These are phyloP conservation scores for Chrysosporium keratinophilum DNA, from an alignment of 2,329 filamentous ascomycete genomes.

Conservation along the genomic window DNA sequence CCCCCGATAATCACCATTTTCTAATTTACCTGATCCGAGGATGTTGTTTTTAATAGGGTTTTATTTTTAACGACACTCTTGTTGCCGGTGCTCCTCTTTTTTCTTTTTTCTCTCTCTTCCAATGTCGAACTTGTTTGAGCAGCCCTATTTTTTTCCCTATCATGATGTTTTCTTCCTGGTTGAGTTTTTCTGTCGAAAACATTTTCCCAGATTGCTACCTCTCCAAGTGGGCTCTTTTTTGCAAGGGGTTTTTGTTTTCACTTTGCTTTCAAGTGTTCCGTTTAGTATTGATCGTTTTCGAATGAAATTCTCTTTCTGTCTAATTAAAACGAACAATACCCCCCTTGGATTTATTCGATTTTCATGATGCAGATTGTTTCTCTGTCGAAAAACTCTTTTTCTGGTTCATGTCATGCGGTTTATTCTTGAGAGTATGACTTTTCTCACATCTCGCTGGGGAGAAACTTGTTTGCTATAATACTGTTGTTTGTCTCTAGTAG, in stretches of 20 bases:
- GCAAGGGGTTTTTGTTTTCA: conserved; percentile 15
- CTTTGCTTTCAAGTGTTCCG: conserved; percentile 9
- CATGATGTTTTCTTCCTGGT: conserved; percentile 5
- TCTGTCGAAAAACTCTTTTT: conserved; percentile 2
- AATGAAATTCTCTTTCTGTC: conserved; percentile 35
- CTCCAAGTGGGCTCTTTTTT: conserved; percentile 29
- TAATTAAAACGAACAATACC: conserved; percentile 31
- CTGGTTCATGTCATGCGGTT: conserved; percentile 15
- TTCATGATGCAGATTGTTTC: conserved; percentile 9
- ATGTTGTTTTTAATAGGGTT: not conserved
- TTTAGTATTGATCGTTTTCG: conserved; percentile 29
- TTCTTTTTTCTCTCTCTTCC: conserved; percentile 8
- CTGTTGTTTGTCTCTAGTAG: too few relatives aligned
- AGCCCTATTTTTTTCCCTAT: not conserved
- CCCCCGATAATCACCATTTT: not conserved
- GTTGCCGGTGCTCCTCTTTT: conserved; percentile 11
- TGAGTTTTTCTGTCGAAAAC: conserved; percentile 10
- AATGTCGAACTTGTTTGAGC: conserved; percentile 3
- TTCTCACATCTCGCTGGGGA: conserved; percentile 5
- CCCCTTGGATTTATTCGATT: conserved; percentile 22
- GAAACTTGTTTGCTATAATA: too few relatives aligned
- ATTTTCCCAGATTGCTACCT: conserved; percentile 14
- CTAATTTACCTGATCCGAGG: conserved; percentile 2
- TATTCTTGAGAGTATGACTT: conserved; percentile 15
- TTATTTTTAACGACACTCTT: conserved; percentile 6